Percentiles rank a stretch among this genome's conserved stretches.
phyloP scores from a whole-genome alignment of 345 rosid genomes.

The Ailanthus altissimus region DNA sequence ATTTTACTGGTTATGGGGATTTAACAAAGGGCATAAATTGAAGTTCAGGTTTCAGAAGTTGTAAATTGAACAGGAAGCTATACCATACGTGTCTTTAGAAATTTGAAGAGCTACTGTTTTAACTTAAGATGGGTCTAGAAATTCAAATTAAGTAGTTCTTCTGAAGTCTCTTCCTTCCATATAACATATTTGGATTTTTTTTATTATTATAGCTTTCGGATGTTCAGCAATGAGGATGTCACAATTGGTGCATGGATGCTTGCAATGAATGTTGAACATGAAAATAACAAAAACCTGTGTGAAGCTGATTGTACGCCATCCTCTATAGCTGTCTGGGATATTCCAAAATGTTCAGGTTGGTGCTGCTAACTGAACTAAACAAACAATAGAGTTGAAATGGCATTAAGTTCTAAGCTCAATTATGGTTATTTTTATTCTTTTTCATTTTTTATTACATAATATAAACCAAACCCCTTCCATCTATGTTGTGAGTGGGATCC shows the following conservation, averaged over 20 bases:
- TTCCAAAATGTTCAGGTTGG: slow-evolving; percentile 94
- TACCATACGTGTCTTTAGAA: neutral
- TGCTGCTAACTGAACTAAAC: slow-evolving; percentile 15
- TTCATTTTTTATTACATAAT: too few species aligned
- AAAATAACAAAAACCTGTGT: slow-evolving; percentile 67
- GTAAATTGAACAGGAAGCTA: neutral
- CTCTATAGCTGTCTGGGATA: slow-evolving; percentile 89
- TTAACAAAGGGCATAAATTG: neutral
- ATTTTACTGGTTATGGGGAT: neutral
- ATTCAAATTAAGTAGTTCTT: neutral
- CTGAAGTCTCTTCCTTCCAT: neutral
- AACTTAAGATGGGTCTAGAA: neutral
- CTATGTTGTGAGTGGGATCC: too few species aligned
- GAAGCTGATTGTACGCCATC: slow-evolving; percentile 64
- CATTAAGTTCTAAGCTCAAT: neutral
- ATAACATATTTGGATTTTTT: neutral
- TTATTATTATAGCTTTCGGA: slow-evolving; percentile 67
- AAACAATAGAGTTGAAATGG: slow-evolving; percentile 7
- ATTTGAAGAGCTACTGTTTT: slow-evolving; percentile 5
- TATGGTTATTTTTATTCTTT: neutral
- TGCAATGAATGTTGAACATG: slow-evolving; percentile 93
- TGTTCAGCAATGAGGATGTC: slow-evolving; percentile 97
- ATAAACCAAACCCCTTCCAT: too few species aligned
- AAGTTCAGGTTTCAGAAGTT: neutral
- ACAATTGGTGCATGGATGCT: slow-evolving; percentile 99